Conservation (phyloP, 768 basidiomycete species). For the Tricholoma matsutake region DNA sequence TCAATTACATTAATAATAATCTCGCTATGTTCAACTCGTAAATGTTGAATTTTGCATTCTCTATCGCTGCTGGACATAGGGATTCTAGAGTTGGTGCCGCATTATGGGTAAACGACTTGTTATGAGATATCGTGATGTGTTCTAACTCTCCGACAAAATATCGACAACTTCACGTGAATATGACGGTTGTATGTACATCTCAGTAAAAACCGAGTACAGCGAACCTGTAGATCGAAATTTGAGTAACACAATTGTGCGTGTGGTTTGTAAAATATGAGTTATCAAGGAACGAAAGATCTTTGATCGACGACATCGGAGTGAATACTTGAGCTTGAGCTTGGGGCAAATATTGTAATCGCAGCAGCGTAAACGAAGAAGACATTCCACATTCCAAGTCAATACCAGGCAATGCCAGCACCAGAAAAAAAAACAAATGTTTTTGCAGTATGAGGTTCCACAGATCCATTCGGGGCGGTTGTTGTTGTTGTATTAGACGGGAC, state of each 20-base stretch:
- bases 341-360: neutral
- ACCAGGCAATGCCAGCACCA: neutral
- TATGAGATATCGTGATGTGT: no score
- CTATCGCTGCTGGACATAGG: no score
- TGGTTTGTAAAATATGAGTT: neutral
- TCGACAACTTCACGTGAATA: neutral
- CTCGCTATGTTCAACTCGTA: no score
- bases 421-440: neutral
- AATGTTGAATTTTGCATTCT: no score
- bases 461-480: neutral
- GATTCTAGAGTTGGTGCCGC: no score
- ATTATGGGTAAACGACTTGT: no score
- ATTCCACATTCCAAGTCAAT: neutral
- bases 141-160: no score
- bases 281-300: neutral
- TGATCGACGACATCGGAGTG: neutral
- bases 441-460: neutral
- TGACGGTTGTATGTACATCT: neutral
- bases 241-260: neutral
- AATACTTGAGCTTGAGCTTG: neutral
- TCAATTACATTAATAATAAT: no score
- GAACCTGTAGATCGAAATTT: neutral
- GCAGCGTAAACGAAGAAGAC: neutral
- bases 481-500: neutral
- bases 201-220: neutral